Evolutionary conservation across 495 filamentous ascomycete species (phyloP).

Genomic region (Durotheca rogersii): DNA sequence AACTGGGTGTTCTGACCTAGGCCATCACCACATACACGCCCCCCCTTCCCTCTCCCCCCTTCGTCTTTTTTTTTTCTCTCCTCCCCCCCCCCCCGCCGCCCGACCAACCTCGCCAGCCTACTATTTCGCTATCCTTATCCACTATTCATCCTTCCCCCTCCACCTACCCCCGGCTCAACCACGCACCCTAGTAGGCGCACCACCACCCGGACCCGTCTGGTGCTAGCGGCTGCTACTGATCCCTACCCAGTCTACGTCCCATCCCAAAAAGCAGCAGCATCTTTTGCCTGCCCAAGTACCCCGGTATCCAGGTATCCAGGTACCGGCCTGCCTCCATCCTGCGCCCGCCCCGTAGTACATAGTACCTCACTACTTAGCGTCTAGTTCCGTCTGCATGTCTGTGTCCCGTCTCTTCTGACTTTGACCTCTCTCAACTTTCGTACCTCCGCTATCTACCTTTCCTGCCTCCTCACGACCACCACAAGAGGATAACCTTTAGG

Average conservation of each 20-base stretch:
- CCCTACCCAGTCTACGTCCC: slow-evolving; percentile 20
- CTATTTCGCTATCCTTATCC: slow-evolving; percentile 28
- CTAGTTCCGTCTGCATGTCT: slow-evolving; percentile 36
- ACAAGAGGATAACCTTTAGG: slow-evolving; percentile 41
- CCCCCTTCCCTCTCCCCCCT: too few species aligned
- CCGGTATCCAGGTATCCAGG: not conserved
- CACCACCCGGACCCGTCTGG: slow-evolving; percentile 30
- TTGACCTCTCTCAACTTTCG: slow-evolving; percentile 40
- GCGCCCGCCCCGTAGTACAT: not conserved
- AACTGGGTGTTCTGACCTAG: slow-evolving; percentile 2
- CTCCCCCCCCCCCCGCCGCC: slow-evolving; percentile 13
- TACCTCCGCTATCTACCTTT: slow-evolving; percentile 42
- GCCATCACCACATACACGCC: too few species aligned
- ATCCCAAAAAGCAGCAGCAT: slow-evolving; percentile 26
- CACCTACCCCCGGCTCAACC: slow-evolving; percentile 34
- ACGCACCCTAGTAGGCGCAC: slow-evolving; percentile 33
- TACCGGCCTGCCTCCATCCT: not conserved
- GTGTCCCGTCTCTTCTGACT: slow-evolving; percentile 37
- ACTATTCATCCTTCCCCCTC: slow-evolving; percentile 31
- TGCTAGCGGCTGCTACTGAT: slow-evolving; percentile 31
- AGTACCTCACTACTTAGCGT: slow-evolving; percentile 33
- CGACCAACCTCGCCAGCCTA: slow-evolving; percentile 30
- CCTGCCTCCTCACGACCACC: slow-evolving; percentile 43
- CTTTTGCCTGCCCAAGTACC: slow-evolving; percentile 7
- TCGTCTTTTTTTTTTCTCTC: too few species aligned